Conservation (phyloP, 1,284 basidiomycete genomes). For the Trichosporon sp. region DNA sequence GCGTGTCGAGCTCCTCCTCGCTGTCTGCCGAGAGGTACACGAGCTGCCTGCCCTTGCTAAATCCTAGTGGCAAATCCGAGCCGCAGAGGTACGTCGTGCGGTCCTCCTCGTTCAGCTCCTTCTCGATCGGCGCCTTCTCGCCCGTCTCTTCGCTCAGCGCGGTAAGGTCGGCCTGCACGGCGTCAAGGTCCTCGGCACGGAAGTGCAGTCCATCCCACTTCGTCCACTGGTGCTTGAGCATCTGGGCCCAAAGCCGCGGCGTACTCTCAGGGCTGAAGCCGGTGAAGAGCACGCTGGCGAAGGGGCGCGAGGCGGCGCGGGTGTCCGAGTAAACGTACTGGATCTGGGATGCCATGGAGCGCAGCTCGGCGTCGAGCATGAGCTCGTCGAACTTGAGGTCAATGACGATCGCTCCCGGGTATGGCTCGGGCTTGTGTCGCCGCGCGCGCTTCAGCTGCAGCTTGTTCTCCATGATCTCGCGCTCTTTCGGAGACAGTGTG, state of each 20-base stretch:
- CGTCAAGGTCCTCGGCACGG: slow-evolving; percentile 63
- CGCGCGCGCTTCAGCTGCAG: slow-evolving; percentile 26
- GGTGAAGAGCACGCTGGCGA: slow-evolving; percentile 69
- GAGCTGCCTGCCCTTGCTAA: slow-evolving; percentile 55
- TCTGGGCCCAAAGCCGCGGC: slow-evolving; percentile 38
- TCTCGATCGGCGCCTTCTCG: background rate
- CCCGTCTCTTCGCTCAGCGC: slow-evolving; percentile 9
- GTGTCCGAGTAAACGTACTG: slow-evolving; percentile 85
- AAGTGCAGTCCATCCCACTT: slow-evolving; percentile 65
- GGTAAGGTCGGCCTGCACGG: slow-evolving; percentile 15
- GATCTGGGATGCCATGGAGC: slow-evolving; percentile 79
- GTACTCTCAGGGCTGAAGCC: slow-evolving; percentile 54
- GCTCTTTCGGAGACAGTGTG: slow-evolving; percentile 31
- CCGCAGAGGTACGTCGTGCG: slow-evolving; percentile 27
- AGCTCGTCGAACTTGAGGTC: slow-evolving; percentile 92
- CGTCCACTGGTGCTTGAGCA: slow-evolving; percentile 55
- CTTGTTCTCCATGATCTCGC: slow-evolving; percentile 26
- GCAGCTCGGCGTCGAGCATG: slow-evolving; percentile 94
- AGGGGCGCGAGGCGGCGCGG: slow-evolving; percentile 65
- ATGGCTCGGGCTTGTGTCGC: slow-evolving; percentile 30
- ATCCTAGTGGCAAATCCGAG: slow-evolving; percentile 19
- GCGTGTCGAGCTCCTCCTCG: slow-evolving; percentile 70
- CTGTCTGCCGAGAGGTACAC: slow-evolving; percentile 96
- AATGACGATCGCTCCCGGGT: slow-evolving; percentile 69
- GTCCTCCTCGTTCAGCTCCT: background rate